These are phyloP conservation scores for Pseudocercospora macadamiae DNA, from an alignment of 2,329 filamentous ascomycete genomes.

Conservation along the genomic window DNA sequence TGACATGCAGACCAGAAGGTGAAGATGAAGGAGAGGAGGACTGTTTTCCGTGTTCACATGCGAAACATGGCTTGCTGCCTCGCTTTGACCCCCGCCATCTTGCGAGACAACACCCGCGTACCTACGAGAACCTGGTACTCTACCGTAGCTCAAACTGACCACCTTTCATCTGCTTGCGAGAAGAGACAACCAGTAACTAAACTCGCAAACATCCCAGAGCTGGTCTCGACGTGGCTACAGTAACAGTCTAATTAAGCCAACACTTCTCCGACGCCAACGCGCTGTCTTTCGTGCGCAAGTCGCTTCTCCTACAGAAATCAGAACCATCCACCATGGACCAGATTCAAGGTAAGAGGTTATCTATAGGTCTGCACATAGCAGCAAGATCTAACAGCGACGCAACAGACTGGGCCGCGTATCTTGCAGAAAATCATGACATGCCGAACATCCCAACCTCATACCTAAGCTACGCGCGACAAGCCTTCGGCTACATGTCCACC, in stretches of 20 bases:
- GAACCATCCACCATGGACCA: constrained; percentile 31
- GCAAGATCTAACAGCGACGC: background rate
- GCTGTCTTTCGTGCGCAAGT: background rate
- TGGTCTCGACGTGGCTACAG: background rate
- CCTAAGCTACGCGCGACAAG: constrained; percentile 15
- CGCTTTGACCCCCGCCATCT: background rate
- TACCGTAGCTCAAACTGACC: no score
- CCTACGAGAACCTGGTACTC: no score
- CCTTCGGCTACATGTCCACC: constrained; percentile 25
- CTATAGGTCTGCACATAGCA: no score
- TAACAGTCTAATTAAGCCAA: background rate
- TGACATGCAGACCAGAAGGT: background rate
- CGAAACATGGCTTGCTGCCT: constrained; percentile 1
- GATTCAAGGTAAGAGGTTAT: constrained; percentile 34
- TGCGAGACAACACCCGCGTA: no score
- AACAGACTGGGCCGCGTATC: constrained; percentile 38
- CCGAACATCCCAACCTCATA: constrained; percentile 14
- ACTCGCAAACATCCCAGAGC: background rate
- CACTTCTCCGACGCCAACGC: background rate
- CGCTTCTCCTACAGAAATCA: no score
- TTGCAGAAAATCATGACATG: constrained; percentile 27
- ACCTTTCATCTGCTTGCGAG: background rate
- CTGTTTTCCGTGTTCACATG: no score
- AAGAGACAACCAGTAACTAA: background rate
- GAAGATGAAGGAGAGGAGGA: constrained; percentile 4